These are phyloP conservation scores for Plasmodium billcollinsi DNA, from an alignment of 169 alveolate genomes.

Conservation along the genomic window DNA sequence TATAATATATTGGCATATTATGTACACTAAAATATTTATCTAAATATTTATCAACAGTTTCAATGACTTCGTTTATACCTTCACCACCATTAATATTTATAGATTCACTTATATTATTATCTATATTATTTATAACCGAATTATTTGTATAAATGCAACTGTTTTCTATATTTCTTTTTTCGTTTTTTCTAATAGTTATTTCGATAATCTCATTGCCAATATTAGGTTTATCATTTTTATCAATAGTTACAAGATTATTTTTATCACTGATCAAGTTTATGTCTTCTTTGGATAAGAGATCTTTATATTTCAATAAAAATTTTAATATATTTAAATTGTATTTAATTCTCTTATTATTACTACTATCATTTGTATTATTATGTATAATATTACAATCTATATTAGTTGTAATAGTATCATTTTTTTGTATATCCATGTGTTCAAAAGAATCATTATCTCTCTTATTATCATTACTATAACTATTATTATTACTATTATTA, in stretches of 20 bases:
- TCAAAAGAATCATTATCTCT: too few relatives aligned
- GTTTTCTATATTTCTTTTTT: background rate
- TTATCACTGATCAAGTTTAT: slow-evolving; percentile 23
- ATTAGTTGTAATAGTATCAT: too few relatives aligned
- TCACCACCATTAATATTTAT: slow-evolving; percentile 48
- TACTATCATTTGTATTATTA: too few relatives aligned
- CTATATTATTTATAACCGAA: background rate
- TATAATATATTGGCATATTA: slow-evolving; percentile 49
- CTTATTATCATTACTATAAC: too few relatives aligned
- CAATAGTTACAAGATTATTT: slow-evolving; percentile 10
- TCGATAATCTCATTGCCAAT: slow-evolving; percentile 31
- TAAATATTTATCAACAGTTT: slow-evolving; percentile 44
- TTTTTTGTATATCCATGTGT: too few relatives aligned
- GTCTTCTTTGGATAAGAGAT: slow-evolving; percentile 48
- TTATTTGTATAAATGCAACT: background rate
- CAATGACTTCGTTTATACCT: slow-evolving; percentile 16
- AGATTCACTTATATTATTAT: slow-evolving; percentile 8
- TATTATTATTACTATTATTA: too few relatives aligned
- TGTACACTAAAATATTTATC: slow-evolving; percentile 49
- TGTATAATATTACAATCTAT: too few relatives aligned
- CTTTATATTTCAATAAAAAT: slow-evolving; percentile 24
- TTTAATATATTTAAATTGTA: slow-evolving; percentile 2
- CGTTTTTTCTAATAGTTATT: slow-evolving; percentile 27
- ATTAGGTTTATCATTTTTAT: slow-evolving; percentile 7
- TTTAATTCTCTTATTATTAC: background rate